Base-by-base conservation (phyloP, 2,329 filamentous ascomycete species). In the Ceratocystiopsis brevicomis region DNA sequence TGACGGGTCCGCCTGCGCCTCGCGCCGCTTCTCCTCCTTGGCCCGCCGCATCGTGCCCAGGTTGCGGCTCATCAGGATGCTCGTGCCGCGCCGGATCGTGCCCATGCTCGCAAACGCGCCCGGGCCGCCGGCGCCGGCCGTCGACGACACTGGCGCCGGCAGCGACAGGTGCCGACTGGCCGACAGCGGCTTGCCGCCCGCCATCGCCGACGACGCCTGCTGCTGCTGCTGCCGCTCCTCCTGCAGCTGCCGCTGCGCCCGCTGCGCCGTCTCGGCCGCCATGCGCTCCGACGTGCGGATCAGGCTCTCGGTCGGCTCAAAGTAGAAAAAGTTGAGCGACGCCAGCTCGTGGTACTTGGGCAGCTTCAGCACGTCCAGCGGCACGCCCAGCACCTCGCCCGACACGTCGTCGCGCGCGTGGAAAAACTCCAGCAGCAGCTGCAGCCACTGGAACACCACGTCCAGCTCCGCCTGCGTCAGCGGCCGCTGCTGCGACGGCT, bases 311-410 rank as follows among this genome's bases (percentile, higher is more conserved):
- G 86, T 93, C 32, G 81, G 73, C 54, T 96, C 87, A 56, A 90
- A 92, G 66, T 98, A 98, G 68, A 96, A 98, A 69, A 96, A 98
- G 65, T 94, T 93, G 49, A 98, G 73, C 48, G 85, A 88, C 51
- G 90, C 84, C 43, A 98, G 75, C 60, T 98, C 90, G 65, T 95
- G 87, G 67, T 94, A 98, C 70, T 98, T 98, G 56, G 88, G 84
- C 51, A 85, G 93, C 62, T 93, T 94, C 56, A 98, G 72, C 32
- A 95, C 78, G 58, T 95, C 87, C 38, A 84, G 74, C 0, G 87
- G 82, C 3, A 98, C 85, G 50, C 90, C 90, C 47, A 90, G 73
- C 19, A 82, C 82, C 59, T 88, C 82, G 44, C 87, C 42, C 25
- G 25, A 30, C 21, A 43, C 64, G 79, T 94, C 86, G 53, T 95